phyloP scores from a whole-genome alignment of 2,329 filamentous ascomycete genomes.

The Dothideomycetes sp. region DNA sequence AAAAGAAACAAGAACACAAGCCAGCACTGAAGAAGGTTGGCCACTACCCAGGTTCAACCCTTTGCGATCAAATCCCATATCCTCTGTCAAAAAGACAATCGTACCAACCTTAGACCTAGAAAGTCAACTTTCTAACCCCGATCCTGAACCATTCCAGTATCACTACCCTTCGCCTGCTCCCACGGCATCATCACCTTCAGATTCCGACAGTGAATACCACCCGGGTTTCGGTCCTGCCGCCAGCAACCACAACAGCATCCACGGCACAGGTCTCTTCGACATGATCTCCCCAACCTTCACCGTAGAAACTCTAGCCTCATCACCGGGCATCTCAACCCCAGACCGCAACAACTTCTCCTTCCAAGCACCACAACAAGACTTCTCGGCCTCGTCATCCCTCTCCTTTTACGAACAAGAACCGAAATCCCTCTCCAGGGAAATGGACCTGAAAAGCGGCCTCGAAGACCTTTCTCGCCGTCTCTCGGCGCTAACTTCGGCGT shows the following conservation, averaged over 20 bases:
- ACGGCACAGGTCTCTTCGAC: constrained; percentile 14
- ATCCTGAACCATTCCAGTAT: no score
- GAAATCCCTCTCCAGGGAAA: neutral
- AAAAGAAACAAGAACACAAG: no score
- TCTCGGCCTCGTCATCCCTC: no score
- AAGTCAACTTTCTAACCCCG: no score
- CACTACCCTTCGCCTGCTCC: neutral
- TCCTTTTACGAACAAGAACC: neutral
- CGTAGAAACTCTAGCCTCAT: constrained; percentile 23
- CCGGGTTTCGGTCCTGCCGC: neutral
- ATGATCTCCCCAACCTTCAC: constrained; percentile 26
- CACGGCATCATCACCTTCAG: constrained; percentile 2
- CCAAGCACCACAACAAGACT: neutral
- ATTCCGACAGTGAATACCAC: constrained; percentile 8
- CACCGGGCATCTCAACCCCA: constrained; percentile 3
- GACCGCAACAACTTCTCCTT: neutral
- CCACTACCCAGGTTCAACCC: neutral
- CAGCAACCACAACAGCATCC: constrained; percentile 1
- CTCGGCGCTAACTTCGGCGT: neutral
- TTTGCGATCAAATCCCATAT: neutral
- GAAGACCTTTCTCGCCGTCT: constrained; percentile 6
- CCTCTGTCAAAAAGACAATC: constrained; percentile 2
- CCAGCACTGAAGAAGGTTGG: constrained; percentile 4
- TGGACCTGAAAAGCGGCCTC: neutral
- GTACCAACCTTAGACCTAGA: constrained; percentile 3